Conservation (phyloP, 345 rosid genomes). For the Nasturtium officinale region DNA sequence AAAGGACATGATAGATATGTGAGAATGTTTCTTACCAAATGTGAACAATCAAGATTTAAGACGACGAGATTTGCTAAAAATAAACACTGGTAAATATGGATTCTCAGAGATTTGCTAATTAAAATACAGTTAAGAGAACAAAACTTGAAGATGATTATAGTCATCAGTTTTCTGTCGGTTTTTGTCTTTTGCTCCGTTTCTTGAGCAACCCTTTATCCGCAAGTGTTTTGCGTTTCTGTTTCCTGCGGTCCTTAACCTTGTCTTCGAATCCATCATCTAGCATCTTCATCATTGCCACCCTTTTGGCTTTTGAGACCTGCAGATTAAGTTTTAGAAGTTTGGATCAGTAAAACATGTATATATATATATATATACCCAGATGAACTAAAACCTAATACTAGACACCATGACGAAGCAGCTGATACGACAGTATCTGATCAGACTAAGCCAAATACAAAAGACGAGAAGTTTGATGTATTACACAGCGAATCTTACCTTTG, state of each 20-base stretch:
- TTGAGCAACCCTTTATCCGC: slow-evolving; percentile 65
- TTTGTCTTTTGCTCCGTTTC: slow-evolving; percentile 43
- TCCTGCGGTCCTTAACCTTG: slow-evolving; percentile 67
- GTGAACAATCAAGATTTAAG: slow-evolving; percentile 12
- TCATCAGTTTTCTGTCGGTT: slow-evolving; percentile 40
- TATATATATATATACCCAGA: neutral
- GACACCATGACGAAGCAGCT: neutral
- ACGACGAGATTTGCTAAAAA: neutral
- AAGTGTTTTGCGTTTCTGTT: slow-evolving; percentile 61
- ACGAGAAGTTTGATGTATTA: slow-evolving; percentile 1
- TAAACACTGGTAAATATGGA: slow-evolving; percentile 9
- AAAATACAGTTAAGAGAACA: slow-evolving; percentile 28
- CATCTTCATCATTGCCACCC: slow-evolving; percentile 87
- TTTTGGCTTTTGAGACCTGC: slow-evolving; percentile 88
- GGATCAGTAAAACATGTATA: slow-evolving; percentile 8
- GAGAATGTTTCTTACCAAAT: neutral
- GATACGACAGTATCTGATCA: slow-evolving; percentile 3
- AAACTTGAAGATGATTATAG: slow-evolving; percentile 31
- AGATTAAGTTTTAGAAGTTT: slow-evolving; percentile 17
- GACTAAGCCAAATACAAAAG: neutral
- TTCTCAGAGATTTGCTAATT: slow-evolving; percentile 7
- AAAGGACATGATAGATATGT: neutral
- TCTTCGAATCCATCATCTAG: slow-evolving; percentile 89
- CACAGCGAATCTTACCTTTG: slow-evolving; percentile 52
- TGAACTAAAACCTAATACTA: slow-evolving; percentile 10